phyloP scores from a whole-genome alignment of 2,329 filamentous ascomycete genomes.

The Stagonosporopsis vannaccii region DNA sequence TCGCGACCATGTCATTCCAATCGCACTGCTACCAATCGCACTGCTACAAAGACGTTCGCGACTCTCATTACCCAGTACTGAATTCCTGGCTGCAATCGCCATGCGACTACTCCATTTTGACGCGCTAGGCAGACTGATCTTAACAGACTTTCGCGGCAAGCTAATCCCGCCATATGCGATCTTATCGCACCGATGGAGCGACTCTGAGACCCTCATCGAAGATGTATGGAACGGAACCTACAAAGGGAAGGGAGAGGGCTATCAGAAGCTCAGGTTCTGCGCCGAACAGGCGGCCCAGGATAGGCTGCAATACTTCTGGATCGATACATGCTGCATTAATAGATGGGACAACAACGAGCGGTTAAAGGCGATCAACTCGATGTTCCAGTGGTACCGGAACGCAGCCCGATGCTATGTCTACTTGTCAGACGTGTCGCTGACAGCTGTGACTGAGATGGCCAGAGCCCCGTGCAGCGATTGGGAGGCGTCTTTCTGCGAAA shows the following conservation, averaged over 20 bases:
- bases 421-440: not conserved
- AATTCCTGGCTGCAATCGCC: not conserved
- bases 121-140: constrained; percentile 10
- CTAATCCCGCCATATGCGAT: constrained; percentile 40
- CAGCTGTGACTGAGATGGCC: not conserved
- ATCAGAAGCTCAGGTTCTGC: constrained; percentile 30
- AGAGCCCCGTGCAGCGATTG: not conserved
- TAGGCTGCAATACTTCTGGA: constrained; percentile 24
- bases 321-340: constrained; percentile 6
- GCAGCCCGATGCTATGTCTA: constrained; percentile 2
- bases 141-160: constrained; percentile 25
- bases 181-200: constrained; percentile 46
- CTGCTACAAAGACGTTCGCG: not conserved
- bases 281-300: constrained; percentile 27
- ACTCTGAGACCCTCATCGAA: constrained; percentile 39
- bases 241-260: constrained; percentile 22
- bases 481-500: not conserved
- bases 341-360: constrained; percentile 2
- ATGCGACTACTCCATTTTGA: constrained; percentile 25
- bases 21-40: not conserved
- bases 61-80: not conserved
- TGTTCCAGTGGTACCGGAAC: constrained; percentile 3
- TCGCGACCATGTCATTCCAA: not conserved
- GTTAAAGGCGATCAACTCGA: too few species aligned
- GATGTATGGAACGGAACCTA: constrained; percentile 25